Evolutionary conservation across 371 early-diverging fungal species (phyloP), one percentile per base, ranked within the genome.

Genomic region (Zychaea mexicana): DNA sequence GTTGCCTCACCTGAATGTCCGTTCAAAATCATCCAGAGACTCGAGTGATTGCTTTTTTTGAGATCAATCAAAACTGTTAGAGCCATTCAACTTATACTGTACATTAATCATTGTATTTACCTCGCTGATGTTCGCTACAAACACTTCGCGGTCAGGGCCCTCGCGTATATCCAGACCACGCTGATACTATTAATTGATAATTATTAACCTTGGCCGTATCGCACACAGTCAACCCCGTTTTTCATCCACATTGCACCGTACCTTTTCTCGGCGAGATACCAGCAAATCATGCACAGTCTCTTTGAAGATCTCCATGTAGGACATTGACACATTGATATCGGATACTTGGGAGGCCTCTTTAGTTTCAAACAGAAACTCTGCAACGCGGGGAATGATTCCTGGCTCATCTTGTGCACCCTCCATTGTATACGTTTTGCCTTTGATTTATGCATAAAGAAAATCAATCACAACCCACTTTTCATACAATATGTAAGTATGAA

Each of bases 361-460:
- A n/a, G 56, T 56, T 26, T 74, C 63, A 30, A 77, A 73, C 24
- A 77, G 64, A 24, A 47, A 61, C 42, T 63, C 52, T 5, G 85
- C 68, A 12, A 86, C 78, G 19, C 83, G 66, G 6, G 85, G 87
- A 39, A 91, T 83, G 8, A 91, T 83, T 3, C 89, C 89, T 0
- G 84, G 87, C 12, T 83, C 73, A 15, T 52, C 45, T 22, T 64
- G 72, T 1, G 65, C 69, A 3, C 85, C 86, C 73, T 78, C 86
- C 73, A 91, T 89, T 1, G 92, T 91, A 62, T 87, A 78, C 7
- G 90, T 92, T 61, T 92, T 91, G 10, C 90, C 91, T n/a, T n/a
- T n/a, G n/a, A n/a, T n/a, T n/a, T n/a, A n/a, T n/a, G n/a, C n/a
- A n/a, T n/a, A n/a, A n/a, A 69, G 21, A 13, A 33, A 53, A 3